phyloP scores from a whole-genome alignment of 2,329 filamentous ascomycete genomes.

The Didymella keratinophila region DNA sequence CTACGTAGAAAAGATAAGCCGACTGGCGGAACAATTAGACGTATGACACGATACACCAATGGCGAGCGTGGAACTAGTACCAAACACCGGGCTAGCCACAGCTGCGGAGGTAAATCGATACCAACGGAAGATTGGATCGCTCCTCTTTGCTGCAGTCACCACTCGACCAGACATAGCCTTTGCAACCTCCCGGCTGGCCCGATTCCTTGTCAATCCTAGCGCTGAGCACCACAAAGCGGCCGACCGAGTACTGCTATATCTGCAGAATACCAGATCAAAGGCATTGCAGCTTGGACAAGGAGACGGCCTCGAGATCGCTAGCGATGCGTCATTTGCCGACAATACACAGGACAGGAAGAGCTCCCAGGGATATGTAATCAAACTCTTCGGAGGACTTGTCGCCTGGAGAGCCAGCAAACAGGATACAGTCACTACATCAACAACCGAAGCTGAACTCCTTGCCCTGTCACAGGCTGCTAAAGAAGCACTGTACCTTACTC shows the following conservation, averaged over 20 bases:
- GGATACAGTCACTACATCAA: neutral
- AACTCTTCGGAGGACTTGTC: neutral
- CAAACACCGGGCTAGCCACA: neutral
- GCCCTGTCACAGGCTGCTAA: neutral
- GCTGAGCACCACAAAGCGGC: neutral
- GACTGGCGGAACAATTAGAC: neutral
- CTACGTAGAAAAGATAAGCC: neutral
- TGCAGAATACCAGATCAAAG: neutral
- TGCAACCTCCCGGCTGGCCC: too few species aligned
- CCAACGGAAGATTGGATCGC: too few species aligned
- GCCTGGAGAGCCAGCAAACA: neutral
- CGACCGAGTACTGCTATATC: neutral
- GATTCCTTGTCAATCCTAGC: too few species aligned
- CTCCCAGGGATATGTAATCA: neutral
- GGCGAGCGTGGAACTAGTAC: neutral
- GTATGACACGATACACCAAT: neutral
- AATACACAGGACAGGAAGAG: neutral
- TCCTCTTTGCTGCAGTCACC: too few species aligned
- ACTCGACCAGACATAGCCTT: too few species aligned
- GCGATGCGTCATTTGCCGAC: neutral
- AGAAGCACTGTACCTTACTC: neutral
- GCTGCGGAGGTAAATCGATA: neutral
- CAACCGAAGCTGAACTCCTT: neutral
- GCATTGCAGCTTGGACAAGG: neutral
- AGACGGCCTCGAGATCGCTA: neutral